A percentile compares a stretch with the other conserved stretches of the same genome.
Conservation (phyloP, 1,284 basidiomycete genomes). For the Takashimella tepidaria region DNA sequence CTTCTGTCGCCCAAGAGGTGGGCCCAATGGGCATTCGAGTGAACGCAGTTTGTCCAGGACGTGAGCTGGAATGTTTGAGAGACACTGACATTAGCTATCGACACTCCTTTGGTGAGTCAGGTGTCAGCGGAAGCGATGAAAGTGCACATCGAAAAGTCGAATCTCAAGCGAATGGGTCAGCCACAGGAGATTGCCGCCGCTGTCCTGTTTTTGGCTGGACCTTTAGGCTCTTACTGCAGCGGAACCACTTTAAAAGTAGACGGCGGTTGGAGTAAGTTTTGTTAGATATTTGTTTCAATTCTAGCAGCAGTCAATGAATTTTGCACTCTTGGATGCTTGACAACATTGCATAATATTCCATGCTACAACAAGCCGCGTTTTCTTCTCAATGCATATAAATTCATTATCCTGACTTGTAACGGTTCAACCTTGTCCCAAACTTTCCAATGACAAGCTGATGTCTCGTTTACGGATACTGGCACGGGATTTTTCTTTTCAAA, state of each 20-base stretch:
- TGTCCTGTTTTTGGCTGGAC: constrained; percentile 23
- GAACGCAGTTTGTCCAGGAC: constrained; percentile 24
- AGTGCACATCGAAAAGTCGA: constrained; percentile 9
- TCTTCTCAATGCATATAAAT: too few relatives aligned
- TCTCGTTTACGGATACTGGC: too few relatives aligned
- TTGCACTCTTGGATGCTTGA: too few relatives aligned
- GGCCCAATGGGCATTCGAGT: constrained; percentile 26
- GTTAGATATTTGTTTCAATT: too few relatives aligned
- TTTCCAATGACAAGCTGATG: too few relatives aligned
- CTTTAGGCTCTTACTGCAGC: constrained; percentile 20
- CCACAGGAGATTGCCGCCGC: constrained; percentile 26
- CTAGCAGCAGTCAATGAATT: too few relatives aligned
- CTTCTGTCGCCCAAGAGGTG: constrained; percentile 23
- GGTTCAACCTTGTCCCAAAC: too few relatives aligned
- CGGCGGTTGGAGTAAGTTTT: constrained; percentile 26
- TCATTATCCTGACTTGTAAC: too few relatives aligned
- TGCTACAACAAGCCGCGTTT: too few relatives aligned
- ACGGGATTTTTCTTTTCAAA: too few relatives aligned
- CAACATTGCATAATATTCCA: too few relatives aligned
- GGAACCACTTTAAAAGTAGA: constrained; percentile 27
- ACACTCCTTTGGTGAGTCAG: constrained; percentile 14
- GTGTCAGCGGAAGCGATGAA: constrained; percentile 9
- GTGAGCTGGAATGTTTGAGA: constrained; percentile 4
- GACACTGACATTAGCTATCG: constrained; percentile 8
- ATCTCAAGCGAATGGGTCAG: constrained; percentile 20